phyloP scores from a whole-genome alignment of 306 rosid species.

The Glycine latifolia region DNA sequence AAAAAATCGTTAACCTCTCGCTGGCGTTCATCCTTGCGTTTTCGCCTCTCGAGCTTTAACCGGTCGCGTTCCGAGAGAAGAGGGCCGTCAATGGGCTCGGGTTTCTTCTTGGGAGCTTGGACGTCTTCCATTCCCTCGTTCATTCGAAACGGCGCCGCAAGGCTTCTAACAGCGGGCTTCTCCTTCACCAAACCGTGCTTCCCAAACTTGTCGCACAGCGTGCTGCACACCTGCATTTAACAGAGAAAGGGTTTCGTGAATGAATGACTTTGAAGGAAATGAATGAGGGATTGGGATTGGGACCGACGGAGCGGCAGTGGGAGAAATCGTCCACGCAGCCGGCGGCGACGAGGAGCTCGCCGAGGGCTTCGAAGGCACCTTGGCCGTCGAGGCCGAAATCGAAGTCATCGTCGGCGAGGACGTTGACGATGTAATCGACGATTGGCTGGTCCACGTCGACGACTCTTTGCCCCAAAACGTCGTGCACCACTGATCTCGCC shows the following conservation, averaged over 20 bases:
- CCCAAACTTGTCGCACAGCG: constrained; percentile 80
- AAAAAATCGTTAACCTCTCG: constrained; percentile 67
- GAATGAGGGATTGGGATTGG: not conserved
- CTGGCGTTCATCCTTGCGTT: constrained; percentile 95
- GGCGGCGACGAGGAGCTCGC: constrained; percentile 91
- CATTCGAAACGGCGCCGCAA: constrained; percentile 90
- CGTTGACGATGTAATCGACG: constrained; percentile 87
- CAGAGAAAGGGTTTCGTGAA: too few relatives aligned
- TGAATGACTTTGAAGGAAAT: not conserved
- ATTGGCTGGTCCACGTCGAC: constrained; percentile 86
- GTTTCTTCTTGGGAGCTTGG: constrained; percentile 80
- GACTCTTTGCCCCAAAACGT: constrained; percentile 75
- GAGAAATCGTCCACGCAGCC: constrained; percentile 75
- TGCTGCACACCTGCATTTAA: constrained; percentile 74
- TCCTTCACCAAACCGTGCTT: constrained; percentile 86
- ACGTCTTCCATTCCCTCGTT: constrained; percentile 89
- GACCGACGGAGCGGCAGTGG: constrained; percentile 87
- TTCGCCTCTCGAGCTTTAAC: constrained; percentile 76
- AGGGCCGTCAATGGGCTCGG: constrained; percentile 88
- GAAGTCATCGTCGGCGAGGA: constrained; percentile 97
- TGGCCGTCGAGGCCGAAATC: constrained; percentile 92
- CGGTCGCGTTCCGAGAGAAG: constrained; percentile 84
- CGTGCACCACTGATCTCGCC: constrained; percentile 89
- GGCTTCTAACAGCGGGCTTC: constrained; percentile 85
- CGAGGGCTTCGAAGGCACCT: constrained; percentile 86